A percentile compares a stretch with the other conserved stretches of the same genome.
These are phyloP conservation scores for Ophiocordyceps sinensis DNA, from an alignment of 2,329 filamentous ascomycete species.

Conservation along the genomic window DNA sequence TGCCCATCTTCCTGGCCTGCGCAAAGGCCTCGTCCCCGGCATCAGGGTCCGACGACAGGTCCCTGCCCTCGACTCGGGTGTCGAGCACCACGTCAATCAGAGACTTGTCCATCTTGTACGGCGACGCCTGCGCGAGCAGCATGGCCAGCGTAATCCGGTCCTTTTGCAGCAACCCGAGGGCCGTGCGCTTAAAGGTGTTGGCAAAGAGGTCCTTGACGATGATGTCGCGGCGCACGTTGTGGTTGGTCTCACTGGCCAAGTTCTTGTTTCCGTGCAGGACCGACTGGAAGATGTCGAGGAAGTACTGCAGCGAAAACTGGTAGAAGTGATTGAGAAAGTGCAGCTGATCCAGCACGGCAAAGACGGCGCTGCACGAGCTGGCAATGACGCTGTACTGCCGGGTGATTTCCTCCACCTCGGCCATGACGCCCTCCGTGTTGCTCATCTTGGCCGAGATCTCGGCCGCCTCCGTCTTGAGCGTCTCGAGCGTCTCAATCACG, in stretches of 20 bases:
- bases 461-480: slow-evolving; percentile 90
- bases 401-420: slow-evolving; percentile 91
- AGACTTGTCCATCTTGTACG: slow-evolving; percentile 84
- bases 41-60: slow-evolving; percentile 56
- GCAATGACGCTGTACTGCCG: slow-evolving; percentile 89
- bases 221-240: slow-evolving; percentile 69
- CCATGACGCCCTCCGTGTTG: slow-evolving; percentile 96
- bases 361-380: slow-evolving; percentile 89
- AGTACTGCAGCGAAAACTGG: slow-evolving; percentile 97
- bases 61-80: slow-evolving; percentile 56
- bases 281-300: slow-evolving; percentile 91
- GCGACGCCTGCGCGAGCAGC: slow-evolving; percentile 88
- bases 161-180: slow-evolving; percentile 79
- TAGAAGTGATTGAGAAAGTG: slow-evolving; percentile 99
- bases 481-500: slow-evolving; percentile 95
- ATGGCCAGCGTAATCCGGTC: slow-evolving; percentile 90
- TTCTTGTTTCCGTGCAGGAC: slow-evolving; percentile 72
- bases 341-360: slow-evolving; percentile 89
- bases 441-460: slow-evolving; percentile 94
- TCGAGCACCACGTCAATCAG: slow-evolving; percentile 81
- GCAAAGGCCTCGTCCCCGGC: slow-evolving; percentile 54
- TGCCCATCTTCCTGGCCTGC: slow-evolving; percentile 51
- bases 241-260: slow-evolving; percentile 54
- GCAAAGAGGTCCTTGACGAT: slow-evolving; percentile 89
- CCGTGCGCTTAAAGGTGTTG: slow-evolving; percentile 85